Evolutionary conservation across 2,329 filamentous ascomycete species (phyloP), one percentile per base, ranked within the genome.

Genomic region (Aspergillus fischeri): DNA sequence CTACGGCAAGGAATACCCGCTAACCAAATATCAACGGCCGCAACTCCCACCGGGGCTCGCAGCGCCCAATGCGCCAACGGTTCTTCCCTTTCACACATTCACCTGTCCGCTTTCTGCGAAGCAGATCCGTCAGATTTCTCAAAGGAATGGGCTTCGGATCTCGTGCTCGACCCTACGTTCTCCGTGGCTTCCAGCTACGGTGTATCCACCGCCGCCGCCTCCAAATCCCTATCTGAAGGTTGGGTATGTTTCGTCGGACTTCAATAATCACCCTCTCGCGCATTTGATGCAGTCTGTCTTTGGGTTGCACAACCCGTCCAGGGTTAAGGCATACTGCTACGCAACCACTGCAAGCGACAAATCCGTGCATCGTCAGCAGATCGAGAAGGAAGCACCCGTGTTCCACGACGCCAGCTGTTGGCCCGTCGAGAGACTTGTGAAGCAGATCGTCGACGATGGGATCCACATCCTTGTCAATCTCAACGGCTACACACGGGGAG

Each of bases 251-350:
- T 97, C 94, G 3, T 97, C 94, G 0, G 94, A 99, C 75, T 99
- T 99, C 76, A 99, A 99, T 70, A 99, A 99, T 67, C 94, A 99
- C 70, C 94, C 94, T 3, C 79, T 99, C 35, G 94, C 94, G 25
- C 94, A 99, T 76, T 75, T 99, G 55, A 99, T 99, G 94, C 94
- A 99, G 77, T 97, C 94, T 1, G 92, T 97, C 5, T 99, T 99
- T 75, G 94, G 94, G 0, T 81, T 97, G 57, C 94, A 99, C 70
- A 80, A 96, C 65, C 81, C 81, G 0, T 75, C 73, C 25, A 85
- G 87, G 27, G 90, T 91, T 17, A 90, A 88, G 65, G 93, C 94
- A 0, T 92, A 92, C 69, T 99, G 94, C 73, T 99, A 99, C 72
- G 94, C 94, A 11, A 99, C 94, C 1, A 97, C 94, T 0, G 81